phyloP scores from a whole-genome alignment of 139 green algal species.

The Chlamydomonas eustigma region DNA sequence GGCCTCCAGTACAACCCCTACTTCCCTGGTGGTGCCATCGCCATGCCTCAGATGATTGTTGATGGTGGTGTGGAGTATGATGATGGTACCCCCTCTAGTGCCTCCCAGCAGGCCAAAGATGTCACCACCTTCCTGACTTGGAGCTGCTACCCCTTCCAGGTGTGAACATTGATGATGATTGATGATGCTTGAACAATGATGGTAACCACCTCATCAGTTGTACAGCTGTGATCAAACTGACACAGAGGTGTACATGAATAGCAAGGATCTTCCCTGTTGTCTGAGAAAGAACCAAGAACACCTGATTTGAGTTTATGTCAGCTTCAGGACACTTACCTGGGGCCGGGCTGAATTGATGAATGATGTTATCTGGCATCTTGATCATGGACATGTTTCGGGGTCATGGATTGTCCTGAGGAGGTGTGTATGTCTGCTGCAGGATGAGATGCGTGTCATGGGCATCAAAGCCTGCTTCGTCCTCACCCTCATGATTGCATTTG shows the following conservation, averaged over 20 bases:
- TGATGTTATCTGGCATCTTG: too few relatives aligned
- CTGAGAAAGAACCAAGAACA: not conserved
- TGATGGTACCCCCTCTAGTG: constrained; percentile 90
- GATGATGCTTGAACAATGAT: too few relatives aligned
- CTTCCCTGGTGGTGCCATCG: constrained; percentile 97
- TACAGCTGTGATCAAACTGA: too few relatives aligned
- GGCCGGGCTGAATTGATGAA: too few relatives aligned
- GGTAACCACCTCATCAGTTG: too few relatives aligned
- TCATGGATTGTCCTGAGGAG: too few relatives aligned
- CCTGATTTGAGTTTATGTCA: too few relatives aligned
- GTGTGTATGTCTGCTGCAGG: too few relatives aligned
- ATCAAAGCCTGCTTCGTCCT: constrained; percentile 92
- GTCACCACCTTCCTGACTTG: constrained; percentile 15
- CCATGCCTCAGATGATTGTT: constrained; percentile 96
- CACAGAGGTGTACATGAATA: not conserved
- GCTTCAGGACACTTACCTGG: too few relatives aligned
- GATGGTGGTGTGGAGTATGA: constrained; percentile 98
- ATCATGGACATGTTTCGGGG: too few relatives aligned
- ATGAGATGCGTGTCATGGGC: constrained; percentile 97
- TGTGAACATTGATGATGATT: too few relatives aligned
- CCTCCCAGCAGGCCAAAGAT: constrained; percentile 90
- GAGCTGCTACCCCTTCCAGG: constrained; percentile 18
- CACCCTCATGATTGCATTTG: constrained; percentile 68
- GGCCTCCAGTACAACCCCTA: constrained; percentile 99
- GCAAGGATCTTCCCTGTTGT: not conserved